A percentile compares a stretch with the other conserved stretches of the same genome.
These are phyloP conservation scores for Xylaria sp. DNA, from an alignment of 2,329 filamentous ascomycete species.

Conservation along the genomic window DNA sequence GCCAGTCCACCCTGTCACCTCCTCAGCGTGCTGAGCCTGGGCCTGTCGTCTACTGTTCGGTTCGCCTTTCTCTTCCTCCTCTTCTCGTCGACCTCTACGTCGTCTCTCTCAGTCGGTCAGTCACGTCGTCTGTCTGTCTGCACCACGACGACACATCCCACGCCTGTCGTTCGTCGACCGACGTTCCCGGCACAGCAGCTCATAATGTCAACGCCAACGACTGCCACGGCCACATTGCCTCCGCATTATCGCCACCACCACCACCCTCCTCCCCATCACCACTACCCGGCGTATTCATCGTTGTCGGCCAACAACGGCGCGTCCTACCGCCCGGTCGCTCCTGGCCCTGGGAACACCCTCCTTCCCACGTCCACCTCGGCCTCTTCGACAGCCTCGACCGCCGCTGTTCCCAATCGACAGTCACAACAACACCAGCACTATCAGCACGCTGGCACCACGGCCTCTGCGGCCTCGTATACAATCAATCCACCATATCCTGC, in stretches of 20 bases:
- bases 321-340: constrained; percentile 47
- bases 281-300: constrained; percentile 44
- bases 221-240: constrained; percentile 74
- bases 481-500: constrained; percentile 33
- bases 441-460: background rate
- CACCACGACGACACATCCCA: constrained; percentile 13
- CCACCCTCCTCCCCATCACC: constrained; percentile 67
- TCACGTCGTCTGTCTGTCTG: background rate
- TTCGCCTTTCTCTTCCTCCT: constrained; percentile 4
- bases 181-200: constrained; percentile 21
- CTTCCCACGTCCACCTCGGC: constrained; percentile 43
- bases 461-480: constrained; percentile 38
- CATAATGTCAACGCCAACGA: constrained; percentile 81
- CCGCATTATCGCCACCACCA: constrained; percentile 63
- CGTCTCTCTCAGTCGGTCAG: background rate
- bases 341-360: constrained; percentile 40
- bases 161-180: constrained; percentile 13
- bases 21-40: background rate
- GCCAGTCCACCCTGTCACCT: constrained; percentile 10
- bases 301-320: constrained; percentile 42
- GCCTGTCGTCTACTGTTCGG: constrained; percentile 5
- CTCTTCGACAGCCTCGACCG: constrained; percentile 46
- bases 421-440: constrained; percentile 34
- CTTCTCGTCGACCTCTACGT: background rate
- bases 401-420: constrained; percentile 38